Conservation (phyloP, 768 basidiomycete species). For the Nidula microcarpa region DNA sequence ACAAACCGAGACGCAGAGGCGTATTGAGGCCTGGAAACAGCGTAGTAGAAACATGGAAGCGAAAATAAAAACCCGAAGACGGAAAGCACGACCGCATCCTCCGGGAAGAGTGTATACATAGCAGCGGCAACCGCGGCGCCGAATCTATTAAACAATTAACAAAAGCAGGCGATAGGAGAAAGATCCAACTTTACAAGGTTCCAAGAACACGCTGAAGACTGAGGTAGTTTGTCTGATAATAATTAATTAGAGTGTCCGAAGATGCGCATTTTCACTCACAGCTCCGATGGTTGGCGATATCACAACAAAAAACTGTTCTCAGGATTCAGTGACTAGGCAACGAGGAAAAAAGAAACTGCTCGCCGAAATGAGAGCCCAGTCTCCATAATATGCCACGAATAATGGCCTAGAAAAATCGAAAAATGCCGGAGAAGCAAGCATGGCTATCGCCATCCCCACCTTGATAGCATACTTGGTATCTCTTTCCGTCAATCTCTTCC, state of each 20-base stretch:
- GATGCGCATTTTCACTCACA: conserved; percentile 30
- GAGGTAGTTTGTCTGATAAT: conserved; percentile 75
- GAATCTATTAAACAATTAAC: conserved; percentile 37
- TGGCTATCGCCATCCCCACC: conserved; percentile 76
- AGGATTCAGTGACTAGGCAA: conserved; percentile 2
- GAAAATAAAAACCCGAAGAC: conserved; percentile 88
- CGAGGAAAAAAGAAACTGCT: conserved; percentile 15
- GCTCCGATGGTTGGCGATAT: conserved; percentile 88
- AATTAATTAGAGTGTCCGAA: conserved; percentile 7
- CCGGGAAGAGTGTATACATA: conserved; percentile 72
- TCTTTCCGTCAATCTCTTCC: conserved; percentile 59
- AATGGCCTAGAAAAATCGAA: conserved; percentile 71
- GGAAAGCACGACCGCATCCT: conserved; percentile 70
- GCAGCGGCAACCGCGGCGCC: conserved; percentile 76
- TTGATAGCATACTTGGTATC: conserved; percentile 89
- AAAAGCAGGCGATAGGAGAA: conserved; percentile 6
- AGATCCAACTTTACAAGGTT: conserved; percentile 59
- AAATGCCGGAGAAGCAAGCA: conserved; percentile 88
- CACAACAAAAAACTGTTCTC: conserved; percentile 78
- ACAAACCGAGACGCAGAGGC: conserved; percentile 77
- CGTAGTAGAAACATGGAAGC: conserved; percentile 90
- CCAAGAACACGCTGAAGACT: conserved; percentile 81
- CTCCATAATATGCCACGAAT: conserved; percentile 82
- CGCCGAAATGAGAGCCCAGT: conserved; percentile 95
- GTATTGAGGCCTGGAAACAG: conserved; percentile 75